A percentile compares a stretch with the other conserved stretches of the same genome.
phyloP scores from a whole-genome alignment of 2,329 filamentous ascomycete genomes.

The Botrytis fabae region DNA sequence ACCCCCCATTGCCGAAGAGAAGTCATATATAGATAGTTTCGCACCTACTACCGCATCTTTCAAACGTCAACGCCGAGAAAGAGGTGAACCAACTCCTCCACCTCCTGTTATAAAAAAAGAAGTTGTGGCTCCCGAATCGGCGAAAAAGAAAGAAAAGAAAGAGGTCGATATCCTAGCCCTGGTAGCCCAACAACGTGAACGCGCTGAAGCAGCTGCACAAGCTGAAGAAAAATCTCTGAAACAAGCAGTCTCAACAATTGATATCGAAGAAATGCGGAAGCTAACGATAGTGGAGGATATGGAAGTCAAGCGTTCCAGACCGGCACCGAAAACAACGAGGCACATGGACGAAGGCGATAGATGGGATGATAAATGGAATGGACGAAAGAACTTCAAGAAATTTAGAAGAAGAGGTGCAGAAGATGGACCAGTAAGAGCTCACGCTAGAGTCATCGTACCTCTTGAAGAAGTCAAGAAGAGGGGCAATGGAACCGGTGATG shows the following conservation, averaged over 20 bases:
- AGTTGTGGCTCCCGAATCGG: conserved; percentile 26
- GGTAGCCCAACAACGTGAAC: conserved; percentile 56
- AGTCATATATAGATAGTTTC: conserved; percentile 64
- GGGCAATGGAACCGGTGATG: conserved; percentile 58
- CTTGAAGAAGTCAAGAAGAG: conserved; percentile 62
- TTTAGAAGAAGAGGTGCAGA: conserved; percentile 65
- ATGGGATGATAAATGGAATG: conserved; percentile 91
- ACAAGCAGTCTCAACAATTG: conserved; percentile 61
- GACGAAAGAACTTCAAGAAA: conserved; percentile 92
- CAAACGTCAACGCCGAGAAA: conserved; percentile 66
- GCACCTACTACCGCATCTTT: conserved; percentile 70
- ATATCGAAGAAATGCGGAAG: conserved; percentile 70
- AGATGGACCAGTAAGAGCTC: conserved; percentile 39
- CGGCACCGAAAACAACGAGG: conserved; percentile 33
- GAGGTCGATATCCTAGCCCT: conserved; percentile 65
- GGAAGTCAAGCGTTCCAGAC: conserved; percentile 52
- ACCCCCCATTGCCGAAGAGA: conserved; percentile 42
- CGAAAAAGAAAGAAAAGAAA: conserved; percentile 47
- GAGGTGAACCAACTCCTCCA: conserved; percentile 35
- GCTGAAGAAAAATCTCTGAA: conserved; percentile 57
- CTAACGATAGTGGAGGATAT: conserved; percentile 78
- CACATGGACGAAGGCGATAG: conserved; percentile 54
- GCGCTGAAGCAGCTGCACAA: conserved; percentile 64
- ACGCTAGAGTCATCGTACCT: conserved; percentile 52
- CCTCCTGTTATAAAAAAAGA: conserved; percentile 27